Percentiles rank a stretch among this genome's conserved stretches.
Evolutionary conservation across 2,329 filamentous ascomycete genomes (phyloP).

Genomic region (Trichothecium sympodiale): DNA sequence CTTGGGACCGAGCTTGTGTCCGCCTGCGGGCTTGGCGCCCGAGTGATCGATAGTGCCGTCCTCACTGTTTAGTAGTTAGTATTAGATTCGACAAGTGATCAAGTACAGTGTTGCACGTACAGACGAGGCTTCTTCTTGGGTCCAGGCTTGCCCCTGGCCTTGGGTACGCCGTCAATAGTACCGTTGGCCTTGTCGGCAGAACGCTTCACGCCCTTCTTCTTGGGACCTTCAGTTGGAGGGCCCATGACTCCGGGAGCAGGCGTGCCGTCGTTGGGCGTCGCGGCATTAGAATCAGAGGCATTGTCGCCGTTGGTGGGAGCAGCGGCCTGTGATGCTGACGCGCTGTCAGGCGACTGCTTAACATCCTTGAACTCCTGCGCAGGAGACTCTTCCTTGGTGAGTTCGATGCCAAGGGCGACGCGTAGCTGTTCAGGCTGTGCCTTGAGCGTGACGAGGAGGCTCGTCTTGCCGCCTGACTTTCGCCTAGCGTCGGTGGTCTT

Average conservation of each 20-base stretch:
- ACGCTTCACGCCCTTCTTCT: constrained; percentile 68
- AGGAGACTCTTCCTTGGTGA: constrained; percentile 28
- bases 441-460: constrained; percentile 39
- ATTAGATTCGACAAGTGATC: background rate
- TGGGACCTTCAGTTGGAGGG: constrained; percentile 48
- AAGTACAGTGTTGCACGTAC: constrained; percentile 48
- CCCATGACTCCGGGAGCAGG: constrained; percentile 46
- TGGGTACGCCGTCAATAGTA: constrained; percentile 49
- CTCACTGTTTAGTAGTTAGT: constrained; percentile 32
- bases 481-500: constrained; percentile 23
- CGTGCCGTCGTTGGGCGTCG: constrained; percentile 47
- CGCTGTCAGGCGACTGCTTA: constrained; percentile 31
- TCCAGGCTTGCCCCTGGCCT: constrained; percentile 74
- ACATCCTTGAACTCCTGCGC: constrained; percentile 21
- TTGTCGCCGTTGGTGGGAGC: constrained; percentile 38
- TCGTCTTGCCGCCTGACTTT: constrained; percentile 24
- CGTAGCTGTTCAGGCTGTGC: constrained; percentile 39
- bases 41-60: constrained; percentile 52
- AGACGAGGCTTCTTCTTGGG: constrained; percentile 93
- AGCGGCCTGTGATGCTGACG: constrained; percentile 27
- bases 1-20: constrained; percentile 87
- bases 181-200: constrained; percentile 55
- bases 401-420: constrained; percentile 33
- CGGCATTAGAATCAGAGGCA: constrained; percentile 47
- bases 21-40: constrained; percentile 37